Percentiles rank a stretch among this genome's conserved stretches.
Conservation (phyloP, 73 alveolate species). For the Paramecium octaurelia region DNA sequence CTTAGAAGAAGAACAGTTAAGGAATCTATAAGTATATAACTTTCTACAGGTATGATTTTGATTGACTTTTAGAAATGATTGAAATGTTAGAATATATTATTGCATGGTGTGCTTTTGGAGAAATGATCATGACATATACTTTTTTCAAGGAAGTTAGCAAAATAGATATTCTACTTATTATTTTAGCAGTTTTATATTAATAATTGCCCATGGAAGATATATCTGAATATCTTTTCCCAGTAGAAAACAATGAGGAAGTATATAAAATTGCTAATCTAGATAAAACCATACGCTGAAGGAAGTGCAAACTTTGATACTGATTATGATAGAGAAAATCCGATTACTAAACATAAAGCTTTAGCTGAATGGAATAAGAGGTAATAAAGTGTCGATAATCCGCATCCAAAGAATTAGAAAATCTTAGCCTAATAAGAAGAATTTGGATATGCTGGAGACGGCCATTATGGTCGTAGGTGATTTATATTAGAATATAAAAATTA, state of each 20-base stretch:
- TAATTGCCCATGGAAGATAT: conserved; percentile 56
- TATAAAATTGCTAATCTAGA: neutral
- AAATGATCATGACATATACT: conserved; percentile 19
- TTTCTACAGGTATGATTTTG: conserved; percentile 4
- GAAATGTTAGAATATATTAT: conserved; percentile 53
- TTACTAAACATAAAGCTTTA: conserved; percentile 32
- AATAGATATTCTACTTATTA: neutral
- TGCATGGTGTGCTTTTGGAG: conserved; percentile 54
- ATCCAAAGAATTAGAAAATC: neutral
- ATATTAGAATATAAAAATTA: neutral
- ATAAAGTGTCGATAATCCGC: neutral
- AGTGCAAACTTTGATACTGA: conserved; percentile 58
- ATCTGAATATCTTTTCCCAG: conserved; percentile 47
- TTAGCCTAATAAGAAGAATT: neutral
- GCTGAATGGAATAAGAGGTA: conserved; percentile 37
- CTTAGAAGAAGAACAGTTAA: conserved; percentile 57
- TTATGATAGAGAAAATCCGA: conserved; percentile 67
- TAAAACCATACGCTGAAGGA: conserved; percentile 56
- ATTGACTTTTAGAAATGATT: conserved; percentile 44
- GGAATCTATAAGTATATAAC: conserved; percentile 44
- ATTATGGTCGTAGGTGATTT: neutral
- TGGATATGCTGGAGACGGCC: neutral
- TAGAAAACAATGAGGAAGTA: conserved; percentile 55
- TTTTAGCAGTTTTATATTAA: conserved; percentile 39
- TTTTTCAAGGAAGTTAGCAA: conserved; percentile 40